phyloP scores from a whole-genome alignment of 2,329 filamentous ascomycete genomes.

The Orbilia javanica region DNA sequence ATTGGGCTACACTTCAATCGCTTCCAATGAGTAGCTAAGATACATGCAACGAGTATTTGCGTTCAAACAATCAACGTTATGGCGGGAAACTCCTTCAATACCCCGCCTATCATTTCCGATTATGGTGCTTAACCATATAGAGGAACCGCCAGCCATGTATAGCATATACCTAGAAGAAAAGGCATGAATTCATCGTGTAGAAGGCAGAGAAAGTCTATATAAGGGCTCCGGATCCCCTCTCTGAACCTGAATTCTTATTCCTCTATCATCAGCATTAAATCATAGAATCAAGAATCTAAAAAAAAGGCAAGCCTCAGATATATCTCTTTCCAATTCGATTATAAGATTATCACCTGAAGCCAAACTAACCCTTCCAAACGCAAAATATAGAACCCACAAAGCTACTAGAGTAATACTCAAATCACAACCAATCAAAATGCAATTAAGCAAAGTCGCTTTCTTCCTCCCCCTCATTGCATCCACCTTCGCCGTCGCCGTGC shows the following conservation, averaged over 20 bases:
- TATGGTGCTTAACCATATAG: not conserved
- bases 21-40: not conserved
- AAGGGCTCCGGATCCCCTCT: not conserved
- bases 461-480: slow-evolving; percentile 9
- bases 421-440: slow-evolving; percentile 2
- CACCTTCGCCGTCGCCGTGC: slow-evolving; percentile 18
- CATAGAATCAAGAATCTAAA: not conserved
- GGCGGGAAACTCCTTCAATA: not conserved
- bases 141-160: too few relatives aligned
- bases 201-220: slow-evolving; percentile 2
- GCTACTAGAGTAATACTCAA: not conserved
- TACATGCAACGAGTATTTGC: not conserved
- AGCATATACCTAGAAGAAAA: not conserved
- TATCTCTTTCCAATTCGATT: too few relatives aligned
- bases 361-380: too few relatives aligned
- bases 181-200: not conserved
- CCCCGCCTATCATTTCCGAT: not conserved
- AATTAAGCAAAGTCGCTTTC: slow-evolving; percentile 23
- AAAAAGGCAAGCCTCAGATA: not conserved
- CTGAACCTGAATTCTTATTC: not conserved
- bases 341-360: too few relatives aligned
- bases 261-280: not conserved
- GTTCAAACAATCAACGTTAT: slow-evolving; percentile 1
- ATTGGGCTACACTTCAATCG: not conserved
- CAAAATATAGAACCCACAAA: not conserved